Evolutionary conservation across 2,329 filamentous ascomycete genomes (phyloP).

Genomic region (Allantophomopsis lycopodina): DNA sequence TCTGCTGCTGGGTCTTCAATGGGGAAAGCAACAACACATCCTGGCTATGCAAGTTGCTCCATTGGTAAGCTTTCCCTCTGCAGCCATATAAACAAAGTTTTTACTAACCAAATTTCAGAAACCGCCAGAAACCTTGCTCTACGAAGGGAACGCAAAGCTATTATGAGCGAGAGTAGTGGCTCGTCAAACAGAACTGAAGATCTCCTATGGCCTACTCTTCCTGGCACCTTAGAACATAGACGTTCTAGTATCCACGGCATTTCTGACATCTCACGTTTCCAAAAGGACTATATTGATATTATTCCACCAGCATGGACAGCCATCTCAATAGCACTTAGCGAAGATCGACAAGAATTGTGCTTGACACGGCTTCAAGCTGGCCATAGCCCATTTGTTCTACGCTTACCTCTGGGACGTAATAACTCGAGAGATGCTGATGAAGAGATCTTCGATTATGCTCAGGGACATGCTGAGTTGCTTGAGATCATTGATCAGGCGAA

Average conservation of each 20-base stretch:
- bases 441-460: conserved; percentile 71
- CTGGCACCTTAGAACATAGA: conserved; percentile 23
- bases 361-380: conserved; percentile 73
- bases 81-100: neutral
- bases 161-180: conserved; percentile 15
- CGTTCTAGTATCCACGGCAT: conserved; percentile 29
- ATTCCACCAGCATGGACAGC: conserved; percentile 76
- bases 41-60: conserved; percentile 46
- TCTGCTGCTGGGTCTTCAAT: conserved; percentile 42
- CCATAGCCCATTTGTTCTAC: conserved; percentile 70
- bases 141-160: conserved; percentile 46
- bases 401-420: conserved; percentile 72
- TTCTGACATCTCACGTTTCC: conserved; percentile 49
- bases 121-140: conserved; percentile 57
- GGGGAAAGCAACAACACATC: conserved; percentile 30
- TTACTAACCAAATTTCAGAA: conserved; percentile 26
- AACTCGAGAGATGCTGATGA: conserved; percentile 68
- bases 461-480: conserved; percentile 64
- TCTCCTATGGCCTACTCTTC: conserved; percentile 29
- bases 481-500: conserved; percentile 78
- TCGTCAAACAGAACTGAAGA: conserved; percentile 9
- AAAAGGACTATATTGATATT: conserved; percentile 71
- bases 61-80: conserved; percentile 20
- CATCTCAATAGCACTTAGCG: conserved; percentile 72
- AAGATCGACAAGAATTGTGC: conserved; percentile 71